Base-by-base conservation (phyloP, 768 basidiomycete genomes). In the Ephemerocybe angulata region DNA sequence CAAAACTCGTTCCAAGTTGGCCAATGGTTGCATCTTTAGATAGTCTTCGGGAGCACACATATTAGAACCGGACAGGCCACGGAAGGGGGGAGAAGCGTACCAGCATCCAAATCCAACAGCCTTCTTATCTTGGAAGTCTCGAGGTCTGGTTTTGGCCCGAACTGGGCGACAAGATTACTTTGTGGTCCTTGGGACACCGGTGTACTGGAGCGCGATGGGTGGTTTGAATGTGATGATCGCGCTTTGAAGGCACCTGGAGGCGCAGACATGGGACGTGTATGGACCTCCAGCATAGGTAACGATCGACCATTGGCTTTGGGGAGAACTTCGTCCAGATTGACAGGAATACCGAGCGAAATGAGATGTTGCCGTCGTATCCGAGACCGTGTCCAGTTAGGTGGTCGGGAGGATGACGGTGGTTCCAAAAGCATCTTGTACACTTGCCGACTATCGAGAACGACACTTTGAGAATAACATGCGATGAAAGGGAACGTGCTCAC, bases 351-450 rank as follows among this genome's bases (percentile, higher is more conserved):
- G 24, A 98, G 83, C 12, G 91, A 73, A 57, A 96, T 96, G 46
- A 98, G 77, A 63, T 97, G 92, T 65, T 93, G 92, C 46, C 93
- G 77, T 53, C 95, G 83, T 66, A 93, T 93, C 41, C 90, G 83
- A 54, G 93, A 96, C 44, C 93, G 86, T 49, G 86, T 94, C 95
- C 95, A 98, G 62, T 91, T 95, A 51, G 93, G 86, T n/a, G 90
- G 87, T 66, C 88, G 85, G 42, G 82, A 86, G 10, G 86, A 81
- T 30, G 90, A 86, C 2, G 88, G 84, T 1, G 86, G 79, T 59
- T 87, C 79, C 35, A 91, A 66, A 17, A 95, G 77, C 56, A 79
- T 75, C 54, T 84, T 83, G 70, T 93, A 92, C 51, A 93, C 70
- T 57, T 87, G 80, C 46, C 93, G 93, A 68, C 94, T 96, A 59